phyloP scores from a whole-genome alignment of 345 rosid species.

The Aegle marmelos region DNA sequence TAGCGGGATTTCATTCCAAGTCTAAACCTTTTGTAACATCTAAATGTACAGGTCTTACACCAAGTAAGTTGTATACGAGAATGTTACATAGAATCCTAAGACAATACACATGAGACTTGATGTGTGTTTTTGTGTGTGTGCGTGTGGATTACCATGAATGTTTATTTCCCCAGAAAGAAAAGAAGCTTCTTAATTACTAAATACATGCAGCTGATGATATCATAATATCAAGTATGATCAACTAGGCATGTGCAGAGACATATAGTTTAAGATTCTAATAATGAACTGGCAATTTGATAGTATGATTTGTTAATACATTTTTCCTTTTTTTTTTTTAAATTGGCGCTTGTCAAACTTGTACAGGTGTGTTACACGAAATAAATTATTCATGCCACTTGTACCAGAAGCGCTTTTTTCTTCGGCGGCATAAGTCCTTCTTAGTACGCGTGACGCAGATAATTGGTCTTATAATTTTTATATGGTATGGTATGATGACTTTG shows the following conservation, averaged over 20 bases:
- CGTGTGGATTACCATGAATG: too few species aligned
- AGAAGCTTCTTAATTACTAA: not conserved
- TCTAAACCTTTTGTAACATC: too few species aligned
- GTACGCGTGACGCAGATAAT: constrained; percentile 23
- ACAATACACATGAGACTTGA: too few species aligned
- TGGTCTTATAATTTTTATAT: not conserved
- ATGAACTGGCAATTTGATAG: constrained; percentile 26
- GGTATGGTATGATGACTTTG: constrained; percentile 10
- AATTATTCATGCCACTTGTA: not conserved
- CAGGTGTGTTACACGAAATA: not conserved
- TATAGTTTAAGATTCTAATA: not conserved
- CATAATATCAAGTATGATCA: not conserved
- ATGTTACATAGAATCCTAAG: too few species aligned
- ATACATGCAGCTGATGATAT: not conserved
- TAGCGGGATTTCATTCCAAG: too few species aligned
- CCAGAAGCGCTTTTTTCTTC: not conserved
- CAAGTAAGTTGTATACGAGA: too few species aligned
- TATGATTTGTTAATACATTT: constrained; percentile 11
- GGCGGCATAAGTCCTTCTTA: constrained; percentile 11
- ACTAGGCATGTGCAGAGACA: constrained; percentile 8
- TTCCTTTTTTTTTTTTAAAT: not conserved
- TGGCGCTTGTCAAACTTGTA: not conserved
- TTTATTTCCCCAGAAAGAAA: not conserved
- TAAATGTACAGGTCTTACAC: too few species aligned
- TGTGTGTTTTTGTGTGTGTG: too few species aligned